Conservation (phyloP, 2,329 filamentous ascomycete species). For the Cercospora citrullina region DNA sequence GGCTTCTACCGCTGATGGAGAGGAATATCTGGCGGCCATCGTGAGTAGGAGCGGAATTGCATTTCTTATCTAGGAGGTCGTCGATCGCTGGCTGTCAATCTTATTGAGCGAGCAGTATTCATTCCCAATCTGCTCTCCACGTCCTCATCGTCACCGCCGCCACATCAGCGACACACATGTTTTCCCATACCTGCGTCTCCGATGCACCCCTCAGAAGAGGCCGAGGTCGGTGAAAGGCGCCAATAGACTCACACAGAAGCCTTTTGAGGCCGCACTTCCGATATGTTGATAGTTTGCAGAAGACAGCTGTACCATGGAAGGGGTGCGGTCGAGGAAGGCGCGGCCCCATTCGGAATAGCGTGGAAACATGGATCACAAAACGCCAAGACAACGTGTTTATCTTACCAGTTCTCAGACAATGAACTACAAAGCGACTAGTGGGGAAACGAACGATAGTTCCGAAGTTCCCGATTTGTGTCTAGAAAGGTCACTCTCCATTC, state of each 20-base stretch:
- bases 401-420: too few species aligned
- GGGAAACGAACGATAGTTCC: too few species aligned
- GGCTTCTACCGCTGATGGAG: neutral
- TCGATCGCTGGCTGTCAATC: neutral
- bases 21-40: neutral
- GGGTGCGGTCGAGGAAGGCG: neutral
- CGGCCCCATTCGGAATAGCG: neutral
- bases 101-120: neutral
- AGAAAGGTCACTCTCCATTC: too few species aligned
- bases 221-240: neutral
- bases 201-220: neutral
- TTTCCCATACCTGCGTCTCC: neutral
- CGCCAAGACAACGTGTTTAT: neutral
- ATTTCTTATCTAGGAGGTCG: neutral
- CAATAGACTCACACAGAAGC: neutral
- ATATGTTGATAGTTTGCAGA: neutral
- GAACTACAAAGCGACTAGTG: too few species aligned
- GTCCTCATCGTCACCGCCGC: neutral
- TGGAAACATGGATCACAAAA: neutral
- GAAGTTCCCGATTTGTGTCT: too few species aligned
- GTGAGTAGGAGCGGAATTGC: neutral
- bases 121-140: neutral
- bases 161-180: neutral
- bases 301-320: neutral
- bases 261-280: neutral